Evolutionary conservation across 1,139 yeast genomes (phyloP), one percentile per base, ranked within the genome.

Genomic region (Hanseniaspora uvarum): DNA sequence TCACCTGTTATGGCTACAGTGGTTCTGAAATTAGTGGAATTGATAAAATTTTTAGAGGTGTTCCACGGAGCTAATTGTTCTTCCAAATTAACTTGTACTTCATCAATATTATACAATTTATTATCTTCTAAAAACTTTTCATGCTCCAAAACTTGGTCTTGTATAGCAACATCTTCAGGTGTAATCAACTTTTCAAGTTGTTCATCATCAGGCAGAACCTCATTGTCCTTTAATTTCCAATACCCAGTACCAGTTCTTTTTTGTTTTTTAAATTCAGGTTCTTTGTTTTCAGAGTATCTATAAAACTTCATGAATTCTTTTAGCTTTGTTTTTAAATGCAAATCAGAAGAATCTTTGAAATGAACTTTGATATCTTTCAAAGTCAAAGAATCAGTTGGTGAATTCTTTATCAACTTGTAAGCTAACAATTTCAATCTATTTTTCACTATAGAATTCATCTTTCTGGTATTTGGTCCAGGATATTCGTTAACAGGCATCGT

Each of bases 271-370:
- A 23, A 40, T 8, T 53, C 49, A 12, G 44, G 30, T n/a, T 47
- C 53, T 14, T 53, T 53, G 21, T 24, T 26, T 30, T 85, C 89
- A 14, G 98, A 98, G 44, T 84, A 81, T 61, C 97, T 76, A 70
- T 89, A 97, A 63, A 86, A 94, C 64, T 89, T 97, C 99, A 94
- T 94, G 61, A 94, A 94, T 68, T 94, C 99, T 67, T 94, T 94
- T 57, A 94, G 75, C 58, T 96, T 75, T 69, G 92, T 97, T 62
- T 98, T 77, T 64, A 88, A 92, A 67, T 94, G 99, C 88, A 92
- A 89, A 65, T 92, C 97, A 64, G 86, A 89, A 66, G 89, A 97
- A 62, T 89, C 97, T 0, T 98, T 98, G 64, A 94, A 94, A 70
- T 92, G 97, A 53, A 79, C 78, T 0, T 95, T 83, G 24, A 94